Evolutionary conservation across 768 basidiomycete species (phyloP), one percentile per base, ranked within the genome.

Genomic region (Termitomyces sp.): DNA sequence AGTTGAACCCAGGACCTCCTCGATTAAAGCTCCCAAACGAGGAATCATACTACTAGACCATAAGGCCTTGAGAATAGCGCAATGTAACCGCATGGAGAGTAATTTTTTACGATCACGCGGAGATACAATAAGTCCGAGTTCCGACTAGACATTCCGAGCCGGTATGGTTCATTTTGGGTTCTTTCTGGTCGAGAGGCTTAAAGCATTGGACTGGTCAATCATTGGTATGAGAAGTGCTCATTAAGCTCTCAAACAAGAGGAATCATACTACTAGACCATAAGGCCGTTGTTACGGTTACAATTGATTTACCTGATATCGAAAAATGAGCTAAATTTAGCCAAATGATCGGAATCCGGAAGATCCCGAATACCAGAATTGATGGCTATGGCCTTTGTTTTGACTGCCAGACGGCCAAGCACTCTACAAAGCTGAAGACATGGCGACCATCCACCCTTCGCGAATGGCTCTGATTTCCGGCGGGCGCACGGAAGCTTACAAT

Each of bases 391-490:
- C 25, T 25, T 25, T 25, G 25, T 25, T 25, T 25, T 25, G 25
- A 25, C 25, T 25, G 25, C 25, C 38, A 2, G 14, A 17, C 7
- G 15, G 8, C 11, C 15, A 9, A 32, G 3, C 10, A 50, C 31
- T 14, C 31, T 37, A 32, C 8, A 25, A 14, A 40, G 48, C 20
- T 37, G 29, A 43, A 20, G 14, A 31, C 37, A 65, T 65, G 64
- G 61, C 64, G 20, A 65, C 61, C n/a, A 65, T 65, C 17, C 64
- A 65, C 46, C 64, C 64, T 17, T 65, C 64, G 5, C 61, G 64
- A 45, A 63, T 65, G 61, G 61, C 64, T 14, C 8, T 65, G 14
- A 63, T 62, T 25, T 63, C 61, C 14, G 61, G 55, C 15, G 61
- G 64, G 10, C 59, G 51, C 1, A 34, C 59, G 15, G 56, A 62